phyloP scores from a whole-genome alignment of 345 rosid genomes.

The Combretum micranthum region DNA sequence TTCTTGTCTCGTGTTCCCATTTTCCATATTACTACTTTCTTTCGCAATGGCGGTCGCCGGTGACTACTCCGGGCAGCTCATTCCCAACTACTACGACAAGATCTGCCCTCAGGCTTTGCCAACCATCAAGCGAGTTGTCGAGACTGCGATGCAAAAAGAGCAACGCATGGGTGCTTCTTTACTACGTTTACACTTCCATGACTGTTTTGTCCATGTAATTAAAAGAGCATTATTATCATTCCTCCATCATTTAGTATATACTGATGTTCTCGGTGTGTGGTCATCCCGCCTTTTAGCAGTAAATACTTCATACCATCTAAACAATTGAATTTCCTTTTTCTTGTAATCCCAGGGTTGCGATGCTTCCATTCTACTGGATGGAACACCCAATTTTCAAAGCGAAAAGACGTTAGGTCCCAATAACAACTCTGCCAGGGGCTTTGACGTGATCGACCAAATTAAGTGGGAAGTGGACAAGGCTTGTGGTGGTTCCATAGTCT shows the following conservation, averaged over 20 bases:
- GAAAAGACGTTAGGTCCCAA: constrained; percentile 44
- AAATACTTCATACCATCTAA: too few species aligned
- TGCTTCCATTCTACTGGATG: constrained; percentile 56
- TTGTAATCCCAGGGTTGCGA: constrained; percentile 49
- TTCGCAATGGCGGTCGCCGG: too few species aligned
- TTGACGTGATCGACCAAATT: constrained; percentile 51
- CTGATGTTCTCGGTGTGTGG: too few species aligned
- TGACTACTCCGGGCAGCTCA: constrained; percentile 9
- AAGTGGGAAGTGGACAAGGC: constrained; percentile 43
- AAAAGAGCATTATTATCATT: too few species aligned
- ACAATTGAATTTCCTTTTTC: not conserved
- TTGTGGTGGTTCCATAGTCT: constrained; percentile 41
- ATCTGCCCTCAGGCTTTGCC: constrained; percentile 45
- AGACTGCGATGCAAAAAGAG: constrained; percentile 35
- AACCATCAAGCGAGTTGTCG: constrained; percentile 22
- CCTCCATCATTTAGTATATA: too few species aligned
- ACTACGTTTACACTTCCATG: constrained; percentile 61
- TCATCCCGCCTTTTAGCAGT: too few species aligned
- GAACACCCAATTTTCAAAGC: constrained; percentile 34
- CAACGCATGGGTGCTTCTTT: constrained; percentile 49
- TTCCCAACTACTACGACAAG: constrained; percentile 39
- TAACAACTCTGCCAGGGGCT: constrained; percentile 41
- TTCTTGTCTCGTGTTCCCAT: not conserved
- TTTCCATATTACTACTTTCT: not conserved
- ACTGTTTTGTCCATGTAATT: constrained; percentile 54